Percentiles rank a stretch among this genome's conserved stretches.
Conservation (phyloP, 495 filamentous ascomycete species). For the Aspergillus hancockii region DNA sequence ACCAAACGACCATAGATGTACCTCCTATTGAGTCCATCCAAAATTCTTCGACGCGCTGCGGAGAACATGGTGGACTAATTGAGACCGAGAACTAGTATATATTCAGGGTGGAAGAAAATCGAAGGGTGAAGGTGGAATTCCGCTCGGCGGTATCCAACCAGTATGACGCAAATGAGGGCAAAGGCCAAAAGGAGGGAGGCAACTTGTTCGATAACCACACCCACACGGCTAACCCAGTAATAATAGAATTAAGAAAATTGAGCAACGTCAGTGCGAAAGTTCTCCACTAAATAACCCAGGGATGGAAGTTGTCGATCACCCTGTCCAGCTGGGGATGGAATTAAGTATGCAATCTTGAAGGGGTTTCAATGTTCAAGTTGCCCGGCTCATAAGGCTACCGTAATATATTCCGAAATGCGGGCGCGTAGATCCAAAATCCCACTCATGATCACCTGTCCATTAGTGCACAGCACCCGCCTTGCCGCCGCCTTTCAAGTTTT, state of each 20-base stretch:
- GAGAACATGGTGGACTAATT: slow-evolving; percentile 41
- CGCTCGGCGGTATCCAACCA: slow-evolving; percentile 28
- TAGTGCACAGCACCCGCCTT: neutral
- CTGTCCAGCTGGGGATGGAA: slow-evolving; percentile 2
- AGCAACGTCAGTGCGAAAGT: neutral
- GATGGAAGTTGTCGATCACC: slow-evolving; percentile 1
- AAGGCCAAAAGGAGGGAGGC: slow-evolving; percentile 3
- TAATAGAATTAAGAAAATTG: neutral
- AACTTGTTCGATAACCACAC: slow-evolving; percentile 3
- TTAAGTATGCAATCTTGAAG: neutral
- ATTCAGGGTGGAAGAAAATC: slow-evolving; percentile 8
- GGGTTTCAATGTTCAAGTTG: neutral
- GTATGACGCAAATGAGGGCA: slow-evolving; percentile 45
- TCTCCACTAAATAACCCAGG: neutral
- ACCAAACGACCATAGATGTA: slow-evolving; percentile 82
- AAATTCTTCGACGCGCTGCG: slow-evolving; percentile 56
- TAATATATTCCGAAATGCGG: neutral
- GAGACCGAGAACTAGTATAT: slow-evolving; percentile 15
- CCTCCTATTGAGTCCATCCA: slow-evolving; percentile 70
- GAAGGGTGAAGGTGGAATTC: slow-evolving; percentile 26
- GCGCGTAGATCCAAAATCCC: neutral
- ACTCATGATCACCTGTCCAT: neutral
- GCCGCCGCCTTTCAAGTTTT: neutral
- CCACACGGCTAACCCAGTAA: neutral
- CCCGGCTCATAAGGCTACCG: neutral